Evolutionary conservation across 2,329 filamentous ascomycete species (phyloP), one percentile per base, ranked within the genome.

Genomic region (Aspergillus luchuensis): DNA sequence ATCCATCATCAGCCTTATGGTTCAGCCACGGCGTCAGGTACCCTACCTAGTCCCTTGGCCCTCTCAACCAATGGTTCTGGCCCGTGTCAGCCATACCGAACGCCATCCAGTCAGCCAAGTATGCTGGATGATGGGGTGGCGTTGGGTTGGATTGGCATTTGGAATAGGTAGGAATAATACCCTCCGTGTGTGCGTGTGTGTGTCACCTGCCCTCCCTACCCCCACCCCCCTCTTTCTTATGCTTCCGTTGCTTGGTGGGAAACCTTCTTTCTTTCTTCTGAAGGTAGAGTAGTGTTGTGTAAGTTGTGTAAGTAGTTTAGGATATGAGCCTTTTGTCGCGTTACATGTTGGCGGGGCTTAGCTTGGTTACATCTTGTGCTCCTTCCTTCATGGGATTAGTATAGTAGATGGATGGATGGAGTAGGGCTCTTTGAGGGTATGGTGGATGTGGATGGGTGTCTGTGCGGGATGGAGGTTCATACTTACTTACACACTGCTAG

Each of bases 11-110:
- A 50, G 47, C 47, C 47, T 50, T 50, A 50, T 33, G 47, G 47
- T 50, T 50, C 47, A 50, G 47, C 47, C 47, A 50, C 47, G 47
- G 25, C 47, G 47, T 50, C 47, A 50, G 47, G 47, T 30, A 50
- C 47, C 47, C 47, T 50, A 28, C 47, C 28, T 17, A 50, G 47
- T 21, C 25, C 25, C 8, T 30, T 17, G 15, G 47, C 6, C 19
- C 8, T 11, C 33, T 36, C 33, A 17, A 30, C 47, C 47, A 50
- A 50, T 50, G 47, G 28, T 13, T 50, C n/a, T 10, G 25, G 2
- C 47, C 47, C 47, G 47, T 50, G 47, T 50, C 47, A 30, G 47
- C 47, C 47, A 50, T 50, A 30, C 47, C 25, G 25, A 36, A 25
- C 47, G 47, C 47, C 47, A 50, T 50, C 47, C 47, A 50, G 28